Base-by-base conservation (phyloP, 257 asterid species). In the Asclepias syriaca region DNA sequence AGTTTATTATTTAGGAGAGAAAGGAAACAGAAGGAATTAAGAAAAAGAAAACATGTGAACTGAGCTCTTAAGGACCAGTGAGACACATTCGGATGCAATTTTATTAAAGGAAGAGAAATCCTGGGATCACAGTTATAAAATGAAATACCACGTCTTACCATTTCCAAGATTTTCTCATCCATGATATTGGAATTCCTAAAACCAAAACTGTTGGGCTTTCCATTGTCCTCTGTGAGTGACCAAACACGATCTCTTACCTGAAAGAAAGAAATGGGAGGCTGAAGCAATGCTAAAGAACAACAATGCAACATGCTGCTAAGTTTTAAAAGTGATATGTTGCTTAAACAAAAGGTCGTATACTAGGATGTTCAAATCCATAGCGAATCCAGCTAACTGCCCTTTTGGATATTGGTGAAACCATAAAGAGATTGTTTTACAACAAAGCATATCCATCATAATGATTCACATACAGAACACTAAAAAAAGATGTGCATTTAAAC, bases 241-340 rank as follows among this genome's bases (percentile, higher is more conserved):
- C 49, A 56, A 73, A 70, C 68, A 66, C 43, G 58, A 61, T 73
- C 56, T 78, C 85, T 82, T 19, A 85, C 96, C 96, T 89, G 95
- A 75, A 84, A 77, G 77, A 65, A 50, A 72, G 34, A 48, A 53
- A 68, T 51, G 66, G 10, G 37, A 65, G 55, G 53, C 53, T 27
- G 65, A 66, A 14, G 7, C 15, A 64, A 61, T 37, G 68, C 68
- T 64, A 64, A 54, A 37, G 50, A 64, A 64, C 50, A 64, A 37
- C 12, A 37, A 37, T 18, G 27, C 27, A 37, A 37, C 3, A 64
- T 8, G 19, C 68, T 8, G 12, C n/a, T 45, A 2, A 61, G 15
- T 24, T 37, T 0, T 37, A 37, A 15, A 21, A 37, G 50, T 10
- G 8, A 37, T 0, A 18, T 64, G 45, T 8, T 32, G 3, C 8